Percentiles rank a stretch among this genome's conserved stretches.
phyloP scores from a whole-genome alignment of 129 eudicot genomes.

The Flaveria trinervia region DNA sequence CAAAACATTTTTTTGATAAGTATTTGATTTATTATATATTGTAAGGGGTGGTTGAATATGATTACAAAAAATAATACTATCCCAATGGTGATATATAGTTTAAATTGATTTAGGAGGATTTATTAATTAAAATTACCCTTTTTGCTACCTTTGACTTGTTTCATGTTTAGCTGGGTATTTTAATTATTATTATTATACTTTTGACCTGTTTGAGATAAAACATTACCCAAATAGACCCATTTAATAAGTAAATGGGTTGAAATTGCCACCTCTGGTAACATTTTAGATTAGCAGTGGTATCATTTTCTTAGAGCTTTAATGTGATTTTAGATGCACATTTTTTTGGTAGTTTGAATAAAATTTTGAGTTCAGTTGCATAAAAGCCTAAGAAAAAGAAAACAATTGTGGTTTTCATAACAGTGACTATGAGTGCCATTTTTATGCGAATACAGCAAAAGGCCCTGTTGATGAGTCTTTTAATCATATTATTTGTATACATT shows the following conservation, averaged over 20 bases:
- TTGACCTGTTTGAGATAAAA: background rate
- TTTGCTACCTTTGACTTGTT: background rate
- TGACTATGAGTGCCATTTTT: no score
- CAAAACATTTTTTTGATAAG: background rate
- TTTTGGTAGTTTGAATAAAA: background rate
- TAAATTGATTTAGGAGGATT: background rate
- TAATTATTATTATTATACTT: background rate
- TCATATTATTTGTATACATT: no score
- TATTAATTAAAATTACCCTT: background rate
- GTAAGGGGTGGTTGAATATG: background rate
- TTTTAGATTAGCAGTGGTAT: background rate
- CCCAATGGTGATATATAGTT: background rate
- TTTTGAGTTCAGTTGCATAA: background rate
- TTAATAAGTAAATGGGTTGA: background rate
- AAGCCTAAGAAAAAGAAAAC: background rate
- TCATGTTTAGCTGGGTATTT: background rate
- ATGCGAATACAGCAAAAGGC: no score
- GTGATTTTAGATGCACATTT: background rate
- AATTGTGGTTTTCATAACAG: background rate
- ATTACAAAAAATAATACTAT: background rate
- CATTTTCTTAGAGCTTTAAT: background rate
- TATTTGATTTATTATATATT: background rate
- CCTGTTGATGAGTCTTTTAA: no score
- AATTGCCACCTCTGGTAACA: background rate
- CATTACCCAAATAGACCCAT: background rate